Percentiles rank a stretch among this genome's conserved stretches.
Conservation (phyloP, 208 protist species). For the Acanthamoeba healyi region DNA sequence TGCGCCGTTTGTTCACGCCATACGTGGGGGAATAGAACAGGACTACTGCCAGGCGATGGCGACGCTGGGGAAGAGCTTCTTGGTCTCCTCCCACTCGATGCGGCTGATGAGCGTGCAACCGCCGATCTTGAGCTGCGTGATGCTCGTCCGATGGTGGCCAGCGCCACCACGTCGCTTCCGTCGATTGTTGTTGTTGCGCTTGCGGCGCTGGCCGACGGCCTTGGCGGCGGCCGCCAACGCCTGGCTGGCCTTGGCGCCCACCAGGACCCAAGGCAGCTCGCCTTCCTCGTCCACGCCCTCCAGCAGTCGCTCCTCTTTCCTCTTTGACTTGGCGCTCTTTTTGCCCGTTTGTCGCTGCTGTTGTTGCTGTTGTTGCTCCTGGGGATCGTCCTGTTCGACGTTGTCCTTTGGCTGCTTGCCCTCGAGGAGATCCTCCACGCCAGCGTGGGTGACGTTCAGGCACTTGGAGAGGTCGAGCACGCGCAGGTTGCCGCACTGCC, state of each 20-base stretch:
- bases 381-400: neutral
- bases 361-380: neutral
- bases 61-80: neutral
- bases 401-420: neutral
- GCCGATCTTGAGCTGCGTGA: constrained; percentile 49
- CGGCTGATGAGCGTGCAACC: constrained; percentile 31
- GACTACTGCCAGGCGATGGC: constrained; percentile 33
- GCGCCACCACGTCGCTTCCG: neutral
- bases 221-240: neutral
- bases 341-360: neutral
- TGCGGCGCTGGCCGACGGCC: neutral
- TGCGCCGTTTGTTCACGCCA: too few relatives aligned
- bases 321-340: neutral
- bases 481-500: neutral
- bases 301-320: neutral
- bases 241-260: neutral
- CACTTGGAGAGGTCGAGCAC: constrained; percentile 60
- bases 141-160: constrained; percentile 6
- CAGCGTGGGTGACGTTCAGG: neutral
- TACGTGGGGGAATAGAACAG: too few relatives aligned
- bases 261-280: constrained; percentile 44
- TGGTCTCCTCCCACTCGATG: constrained; percentile 18
- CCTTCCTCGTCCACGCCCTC: constrained; percentile 5
- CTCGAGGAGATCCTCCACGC: constrained; percentile 12
- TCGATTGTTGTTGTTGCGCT: neutral